Evolutionary conservation across 2,329 filamentous ascomycete genomes (phyloP).

Genomic region (Paecilomyces formosus): DNA sequence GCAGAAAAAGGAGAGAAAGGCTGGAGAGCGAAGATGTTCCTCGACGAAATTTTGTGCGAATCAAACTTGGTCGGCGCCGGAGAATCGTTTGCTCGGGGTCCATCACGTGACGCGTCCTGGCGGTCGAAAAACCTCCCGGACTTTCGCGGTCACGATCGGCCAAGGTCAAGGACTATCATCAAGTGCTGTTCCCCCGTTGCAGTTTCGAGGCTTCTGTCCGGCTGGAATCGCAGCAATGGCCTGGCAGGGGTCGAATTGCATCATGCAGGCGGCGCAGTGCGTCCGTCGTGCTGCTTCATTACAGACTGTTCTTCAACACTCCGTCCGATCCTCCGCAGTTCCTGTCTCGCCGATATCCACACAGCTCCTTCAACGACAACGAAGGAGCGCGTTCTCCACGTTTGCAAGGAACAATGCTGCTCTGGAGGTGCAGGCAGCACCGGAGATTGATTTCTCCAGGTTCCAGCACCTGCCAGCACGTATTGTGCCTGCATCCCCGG

Average conservation of each 20-base stretch:
- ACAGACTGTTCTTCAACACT: constrained; percentile 40
- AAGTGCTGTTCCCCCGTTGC: background rate
- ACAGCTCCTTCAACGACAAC: constrained; percentile 7
- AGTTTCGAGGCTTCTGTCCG: constrained; percentile 7
- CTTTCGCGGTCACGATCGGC: background rate
- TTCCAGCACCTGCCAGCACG: constrained; percentile 50
- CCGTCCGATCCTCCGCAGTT: constrained; percentile 11
- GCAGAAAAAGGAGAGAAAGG: constrained; percentile 13
- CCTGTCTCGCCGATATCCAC: constrained; percentile 8
- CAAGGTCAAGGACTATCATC: constrained; percentile 3
- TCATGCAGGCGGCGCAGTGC: constrained; percentile 26
- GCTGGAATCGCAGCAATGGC: constrained; percentile 22
- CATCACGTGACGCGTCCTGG: constrained; percentile 14
- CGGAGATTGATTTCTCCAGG: constrained; percentile 25
- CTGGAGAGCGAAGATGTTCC: constrained; percentile 4
- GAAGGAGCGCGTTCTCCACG: constrained; percentile 12
- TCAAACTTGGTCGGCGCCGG: constrained; percentile 12
- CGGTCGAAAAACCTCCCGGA: constrained; percentile 14
- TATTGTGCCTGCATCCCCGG: constrained; percentile 73
- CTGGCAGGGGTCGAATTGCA: constrained; percentile 27
- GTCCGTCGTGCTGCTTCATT: constrained; percentile 21
- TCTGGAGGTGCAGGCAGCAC: constrained; percentile 19
- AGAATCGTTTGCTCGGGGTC: constrained; percentile 13
- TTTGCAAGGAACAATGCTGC: constrained; percentile 21
- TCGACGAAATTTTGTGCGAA: constrained; percentile 18